phyloP scores from a whole-genome alignment of 148 eudicot species.

The Vaccinium vitisidaea region DNA sequence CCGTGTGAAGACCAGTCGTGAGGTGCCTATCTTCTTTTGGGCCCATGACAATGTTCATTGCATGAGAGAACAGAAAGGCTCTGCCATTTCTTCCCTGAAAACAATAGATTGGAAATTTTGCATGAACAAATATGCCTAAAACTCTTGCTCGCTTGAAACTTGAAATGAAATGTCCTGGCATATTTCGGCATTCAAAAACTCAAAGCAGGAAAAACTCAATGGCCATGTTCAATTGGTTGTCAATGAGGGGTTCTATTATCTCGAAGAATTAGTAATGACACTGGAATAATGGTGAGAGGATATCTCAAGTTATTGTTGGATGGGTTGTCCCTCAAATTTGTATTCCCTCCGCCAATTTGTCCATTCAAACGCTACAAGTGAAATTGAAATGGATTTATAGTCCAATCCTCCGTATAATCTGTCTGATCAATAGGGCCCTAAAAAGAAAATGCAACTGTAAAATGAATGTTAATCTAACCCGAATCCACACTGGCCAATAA shows the following conservation, averaged over 20 bases:
- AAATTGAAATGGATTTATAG: too few species aligned
- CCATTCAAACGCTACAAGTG: too few species aligned
- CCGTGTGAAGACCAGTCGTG: slow-evolving; percentile 40
- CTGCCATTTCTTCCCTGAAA: slow-evolving; percentile 30
- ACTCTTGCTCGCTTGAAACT: background rate
- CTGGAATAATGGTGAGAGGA: background rate
- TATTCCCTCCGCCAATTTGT: background rate
- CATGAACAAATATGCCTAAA: background rate
- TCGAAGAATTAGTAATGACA: background rate
- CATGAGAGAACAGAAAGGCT: slow-evolving; percentile 38
- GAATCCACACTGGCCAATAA: background rate
- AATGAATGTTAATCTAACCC: background rate
- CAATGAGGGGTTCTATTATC: background rate
- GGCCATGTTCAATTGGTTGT: background rate
- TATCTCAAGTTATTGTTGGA: background rate
- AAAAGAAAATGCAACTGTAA: too few species aligned
- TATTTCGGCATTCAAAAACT: background rate
- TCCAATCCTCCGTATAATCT: too few species aligned
- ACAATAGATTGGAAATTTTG: background rate
- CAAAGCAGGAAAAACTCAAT: background rate
- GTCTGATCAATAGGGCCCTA: too few species aligned
- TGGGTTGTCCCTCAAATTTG: background rate
- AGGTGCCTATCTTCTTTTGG: slow-evolving; percentile 32
- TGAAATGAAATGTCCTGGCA: background rate
- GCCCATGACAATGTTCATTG: slow-evolving; percentile 32